These are phyloP conservation scores for Fragaria vesca DNA, from an alignment of 306 rosid species.

Conservation along the genomic window DNA sequence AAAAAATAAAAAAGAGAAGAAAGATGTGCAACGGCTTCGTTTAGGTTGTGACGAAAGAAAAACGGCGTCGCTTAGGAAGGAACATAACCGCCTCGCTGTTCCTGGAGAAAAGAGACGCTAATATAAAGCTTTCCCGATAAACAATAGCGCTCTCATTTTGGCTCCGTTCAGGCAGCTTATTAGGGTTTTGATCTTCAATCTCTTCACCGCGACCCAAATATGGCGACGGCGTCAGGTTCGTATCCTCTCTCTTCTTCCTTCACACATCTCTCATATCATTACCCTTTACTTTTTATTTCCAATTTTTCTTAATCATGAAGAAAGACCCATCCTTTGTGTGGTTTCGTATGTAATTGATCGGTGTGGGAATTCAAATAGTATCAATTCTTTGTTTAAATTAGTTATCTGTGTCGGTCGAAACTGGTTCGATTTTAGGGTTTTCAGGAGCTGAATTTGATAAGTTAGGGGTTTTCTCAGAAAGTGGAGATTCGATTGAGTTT, in stretches of 20 bases:
- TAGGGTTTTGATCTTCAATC: not conserved
- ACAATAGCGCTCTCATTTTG: not conserved
- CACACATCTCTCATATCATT: not conserved
- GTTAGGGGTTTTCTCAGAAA: not conserved
- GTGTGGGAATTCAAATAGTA: not conserved
- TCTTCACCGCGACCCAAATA: not conserved
- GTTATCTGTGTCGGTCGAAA: not conserved
- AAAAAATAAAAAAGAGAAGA: not conserved
- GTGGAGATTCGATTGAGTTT: not conserved
- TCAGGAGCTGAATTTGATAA: not conserved
- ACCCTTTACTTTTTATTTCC: not conserved
- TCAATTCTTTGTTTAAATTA: not conserved
- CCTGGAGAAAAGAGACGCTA: not conserved
- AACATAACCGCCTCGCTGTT: not conserved
- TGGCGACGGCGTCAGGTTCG: conserved; percentile 25
- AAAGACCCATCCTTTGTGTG: not conserved
- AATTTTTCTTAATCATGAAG: not conserved
- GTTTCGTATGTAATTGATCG: not conserved
- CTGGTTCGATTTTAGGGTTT: not conserved
- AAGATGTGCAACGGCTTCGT: not conserved
- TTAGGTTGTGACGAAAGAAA: no score
- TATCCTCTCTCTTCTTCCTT: not conserved
- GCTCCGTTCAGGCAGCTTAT: not conserved
- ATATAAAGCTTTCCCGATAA: not conserved
- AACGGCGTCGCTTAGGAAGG: not conserved